A percentile compares a stretch with the other conserved stretches of the same genome.
Conservation (phyloP, 352 stramenopile genomes). For the Globisporangium yorkense region DNA sequence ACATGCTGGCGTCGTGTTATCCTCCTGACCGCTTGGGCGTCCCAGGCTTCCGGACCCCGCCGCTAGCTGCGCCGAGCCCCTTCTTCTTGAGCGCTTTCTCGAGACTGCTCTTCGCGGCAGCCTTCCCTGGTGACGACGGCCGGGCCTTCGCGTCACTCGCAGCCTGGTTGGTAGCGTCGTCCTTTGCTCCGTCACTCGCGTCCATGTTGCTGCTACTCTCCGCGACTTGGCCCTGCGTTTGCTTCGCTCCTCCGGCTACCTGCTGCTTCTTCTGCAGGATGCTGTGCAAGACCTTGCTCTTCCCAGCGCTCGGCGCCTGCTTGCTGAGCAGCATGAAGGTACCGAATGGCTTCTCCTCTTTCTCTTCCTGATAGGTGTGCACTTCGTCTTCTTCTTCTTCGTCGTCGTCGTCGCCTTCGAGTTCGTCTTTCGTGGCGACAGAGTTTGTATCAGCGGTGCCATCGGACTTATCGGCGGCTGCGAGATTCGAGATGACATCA, state of each 20-base stretch:
- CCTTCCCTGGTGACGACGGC: conserved; percentile 10
- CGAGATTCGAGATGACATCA: background rate
- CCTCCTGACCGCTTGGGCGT: conserved; percentile 7
- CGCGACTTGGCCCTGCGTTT: no score
- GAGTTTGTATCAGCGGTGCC: background rate
- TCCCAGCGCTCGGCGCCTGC: conserved; percentile 21
- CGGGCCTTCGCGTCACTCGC: conserved; percentile 2
- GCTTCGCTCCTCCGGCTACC: background rate
- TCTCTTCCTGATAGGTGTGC: background rate
- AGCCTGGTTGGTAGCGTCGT: background rate
- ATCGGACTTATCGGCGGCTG: background rate
- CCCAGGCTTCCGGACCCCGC: conserved; percentile 2
- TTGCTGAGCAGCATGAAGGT: conserved; percentile 44
- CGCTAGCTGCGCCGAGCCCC: background rate
- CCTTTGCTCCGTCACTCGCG: background rate
- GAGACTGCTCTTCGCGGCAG: conserved; percentile 25
- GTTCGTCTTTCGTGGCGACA: background rate
- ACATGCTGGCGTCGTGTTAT: no score
- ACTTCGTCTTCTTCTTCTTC: background rate
- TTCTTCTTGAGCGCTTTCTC: conserved; percentile 42
- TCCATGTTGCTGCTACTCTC: background rate
- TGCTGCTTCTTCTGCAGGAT: conserved; percentile 23
- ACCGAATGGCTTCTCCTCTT: conserved; percentile 20
- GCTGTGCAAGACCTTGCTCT: conserved; percentile 33
- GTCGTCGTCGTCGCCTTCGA: background rate